phyloP scores from a whole-genome alignment of 495 filamentous ascomycete species.

The Mytilinidion resinicola region DNA sequence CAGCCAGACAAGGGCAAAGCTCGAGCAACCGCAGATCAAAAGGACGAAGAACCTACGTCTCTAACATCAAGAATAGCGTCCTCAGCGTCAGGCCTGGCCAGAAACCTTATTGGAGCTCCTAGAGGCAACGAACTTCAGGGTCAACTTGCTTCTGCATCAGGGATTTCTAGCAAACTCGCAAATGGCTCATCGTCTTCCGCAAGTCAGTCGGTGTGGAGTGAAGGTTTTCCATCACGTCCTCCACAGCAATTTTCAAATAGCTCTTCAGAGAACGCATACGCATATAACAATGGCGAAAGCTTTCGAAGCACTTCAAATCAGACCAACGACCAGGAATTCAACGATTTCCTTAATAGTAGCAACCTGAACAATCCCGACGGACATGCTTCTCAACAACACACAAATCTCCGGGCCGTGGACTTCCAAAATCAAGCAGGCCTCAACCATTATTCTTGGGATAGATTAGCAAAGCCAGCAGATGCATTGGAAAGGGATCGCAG shows the following conservation, averaged over 20 bases:
- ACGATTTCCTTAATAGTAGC: neutral
- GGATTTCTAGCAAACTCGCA: slow-evolving; percentile 4
- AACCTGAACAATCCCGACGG: neutral
- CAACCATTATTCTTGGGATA: neutral
- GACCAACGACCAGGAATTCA: neutral
- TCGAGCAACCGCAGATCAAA: neutral
- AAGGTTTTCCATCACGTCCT: neutral
- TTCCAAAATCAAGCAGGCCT: slow-evolving; percentile 1
- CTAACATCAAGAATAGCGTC: slow-evolving; percentile 17
- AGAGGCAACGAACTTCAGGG: slow-evolving; percentile 1
- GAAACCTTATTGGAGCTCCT: neutral
- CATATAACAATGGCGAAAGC: neutral
- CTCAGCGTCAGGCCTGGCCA: slow-evolving; percentile 14
- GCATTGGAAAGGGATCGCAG: neutral
- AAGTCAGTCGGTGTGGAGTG: neutral
- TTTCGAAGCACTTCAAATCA: slow-evolving; percentile 6
- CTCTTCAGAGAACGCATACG: neutral
- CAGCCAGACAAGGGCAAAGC: neutral
- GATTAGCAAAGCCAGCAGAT: neutral
- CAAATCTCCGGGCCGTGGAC: neutral
- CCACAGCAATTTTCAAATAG: neutral
- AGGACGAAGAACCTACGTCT: slow-evolving; percentile 5
- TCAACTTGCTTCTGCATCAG: neutral
- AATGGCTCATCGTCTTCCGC: slow-evolving; percentile 2
- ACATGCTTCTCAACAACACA: neutral